Percentiles rank a stretch among this genome's conserved stretches.
These are phyloP conservation scores for Camellia oleifera DNA, from an alignment of 179 eudicot species.

Conservation along the genomic window DNA sequence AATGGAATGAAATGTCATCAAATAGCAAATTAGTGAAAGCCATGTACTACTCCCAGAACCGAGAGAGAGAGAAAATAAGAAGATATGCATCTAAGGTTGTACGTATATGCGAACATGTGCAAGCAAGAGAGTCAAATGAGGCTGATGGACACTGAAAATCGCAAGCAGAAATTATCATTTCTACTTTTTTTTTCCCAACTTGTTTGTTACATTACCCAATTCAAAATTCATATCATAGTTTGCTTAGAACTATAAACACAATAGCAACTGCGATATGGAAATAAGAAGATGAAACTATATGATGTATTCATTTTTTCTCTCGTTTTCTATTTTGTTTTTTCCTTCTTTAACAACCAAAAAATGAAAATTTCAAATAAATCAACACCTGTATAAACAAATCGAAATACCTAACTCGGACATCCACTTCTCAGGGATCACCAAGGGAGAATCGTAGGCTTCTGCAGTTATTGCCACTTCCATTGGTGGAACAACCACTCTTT, in stretches of 20 bases:
- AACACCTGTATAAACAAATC: not conserved
- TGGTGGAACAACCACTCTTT: not conserved
- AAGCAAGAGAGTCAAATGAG: too few species aligned
- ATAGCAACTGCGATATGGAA: not conserved
- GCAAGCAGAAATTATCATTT: too few species aligned
- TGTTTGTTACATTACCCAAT: not conserved
- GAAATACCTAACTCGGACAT: not conserved
- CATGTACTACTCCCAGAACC: too few species aligned
- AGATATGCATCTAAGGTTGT: too few species aligned
- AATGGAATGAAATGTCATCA: too few species aligned
- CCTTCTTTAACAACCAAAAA: not conserved
- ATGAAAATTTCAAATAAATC: not conserved
- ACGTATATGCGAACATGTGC: too few species aligned
- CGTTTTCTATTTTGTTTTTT: not conserved
- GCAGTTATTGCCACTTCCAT: slow-evolving; percentile 5
- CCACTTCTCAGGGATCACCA: slow-evolving; percentile 2
- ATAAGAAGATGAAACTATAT: not conserved
- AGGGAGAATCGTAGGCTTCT: not conserved
- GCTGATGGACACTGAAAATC: too few species aligned
- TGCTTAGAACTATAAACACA: not conserved
- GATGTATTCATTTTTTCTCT: not conserved
- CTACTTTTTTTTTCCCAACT: too few species aligned
- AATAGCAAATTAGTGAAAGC: too few species aligned
- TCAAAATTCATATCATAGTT: too few species aligned
- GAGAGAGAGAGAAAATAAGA: too few species aligned